Evolutionary conservation across 2,329 filamentous ascomycete species (phyloP).

Genomic region (Ophiocordyceps camponoti-floridani): DNA sequence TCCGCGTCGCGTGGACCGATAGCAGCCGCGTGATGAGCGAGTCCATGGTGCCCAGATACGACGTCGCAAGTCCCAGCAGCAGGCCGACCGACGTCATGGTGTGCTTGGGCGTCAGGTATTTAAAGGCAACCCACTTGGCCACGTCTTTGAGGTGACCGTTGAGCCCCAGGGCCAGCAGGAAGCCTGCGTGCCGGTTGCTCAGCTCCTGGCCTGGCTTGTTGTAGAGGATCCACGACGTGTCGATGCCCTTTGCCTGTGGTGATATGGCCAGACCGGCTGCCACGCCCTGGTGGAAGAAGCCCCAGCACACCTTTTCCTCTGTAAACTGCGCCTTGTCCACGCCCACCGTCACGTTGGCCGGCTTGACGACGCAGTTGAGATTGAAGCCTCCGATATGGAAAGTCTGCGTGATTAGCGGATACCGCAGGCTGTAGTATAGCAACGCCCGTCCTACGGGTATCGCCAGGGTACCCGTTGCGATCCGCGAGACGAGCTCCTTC

Average conservation of each 20-base stretch:
- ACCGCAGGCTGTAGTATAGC: constrained; percentile 72
- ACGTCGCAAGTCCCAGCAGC: constrained; percentile 80
- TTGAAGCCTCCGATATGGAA: constrained; percentile 84
- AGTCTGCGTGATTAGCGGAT: constrained; percentile 82
- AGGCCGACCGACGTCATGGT: constrained; percentile 97
- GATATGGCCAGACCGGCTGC: constrained; percentile 88
- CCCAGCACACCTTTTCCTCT: constrained; percentile 96
- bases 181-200: constrained; percentile 90
- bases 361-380: constrained; percentile 78
- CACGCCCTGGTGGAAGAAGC: constrained; percentile 93
- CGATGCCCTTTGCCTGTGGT: constrained; percentile 75
- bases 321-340: constrained; percentile 76
- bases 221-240: constrained; percentile 97
- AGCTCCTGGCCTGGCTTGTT: constrained; percentile 80
- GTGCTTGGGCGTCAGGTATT: constrained; percentile 96
- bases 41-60: constrained; percentile 94
- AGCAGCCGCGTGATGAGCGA: constrained; percentile 81
- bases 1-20: constrained; percentile 88
- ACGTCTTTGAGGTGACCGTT: constrained; percentile 90
- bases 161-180: constrained; percentile 74
- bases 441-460: constrained; percentile 77
- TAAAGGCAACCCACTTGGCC: constrained; percentile 97
- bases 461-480: constrained; percentile 75
- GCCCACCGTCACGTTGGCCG: constrained; percentile 80
- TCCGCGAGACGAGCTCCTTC: constrained; percentile 71